Base-by-base conservation (phyloP, 1,284 basidiomycete genomes). In the Tausonia pullulans region DNA sequence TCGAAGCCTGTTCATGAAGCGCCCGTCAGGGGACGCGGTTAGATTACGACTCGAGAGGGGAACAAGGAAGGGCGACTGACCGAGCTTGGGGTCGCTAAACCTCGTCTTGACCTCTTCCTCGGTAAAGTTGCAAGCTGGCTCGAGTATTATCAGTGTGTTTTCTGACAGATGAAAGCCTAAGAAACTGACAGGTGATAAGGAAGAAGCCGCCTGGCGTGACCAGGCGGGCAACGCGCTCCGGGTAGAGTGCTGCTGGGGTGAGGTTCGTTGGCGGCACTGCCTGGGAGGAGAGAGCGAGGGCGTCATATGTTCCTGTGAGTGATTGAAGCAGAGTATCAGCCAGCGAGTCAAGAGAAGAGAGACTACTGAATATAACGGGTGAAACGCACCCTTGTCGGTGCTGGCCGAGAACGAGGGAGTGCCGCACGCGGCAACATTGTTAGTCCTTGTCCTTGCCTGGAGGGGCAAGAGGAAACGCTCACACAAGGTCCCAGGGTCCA, bases 71-170 rank as follows among this genome's bases (percentile, higher is more conserved):
- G 43, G 16, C 4, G n/a, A 62, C 61, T 5, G 5, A 63, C 64
- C 64, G 49, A 65, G 59, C 5, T 43, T 57, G 5, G 60, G 14
- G 27, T 56, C 44, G 4, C 50, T 56, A 16, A 66, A 66, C 5
- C 61, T n/a, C 44, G 27, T 27, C 67, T 79, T 82, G 50, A 95
- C 75, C 72, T 95, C 92, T 0, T 85, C 82, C 69, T 90, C 84
- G 0, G 91, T 95, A 72, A 92, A 95, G 73, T 95, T 95, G 73
- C 91, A 94, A 6, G 87, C 86, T 88, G 3, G n/a, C 16, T 48
- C 43, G 55, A 61, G 27, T 27, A 1, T 27, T 27, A 27, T 27
- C 27, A 27, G 27, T 27, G 27, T 27, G 27, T 27, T 27, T 27
- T 27, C 27, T 27, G 27, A 44, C 52, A 65, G 51, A 53, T 13